These are phyloP conservation scores for Camelina neglecta DNA, from an alignment of 345 rosid genomes.

Conservation along the genomic window DNA sequence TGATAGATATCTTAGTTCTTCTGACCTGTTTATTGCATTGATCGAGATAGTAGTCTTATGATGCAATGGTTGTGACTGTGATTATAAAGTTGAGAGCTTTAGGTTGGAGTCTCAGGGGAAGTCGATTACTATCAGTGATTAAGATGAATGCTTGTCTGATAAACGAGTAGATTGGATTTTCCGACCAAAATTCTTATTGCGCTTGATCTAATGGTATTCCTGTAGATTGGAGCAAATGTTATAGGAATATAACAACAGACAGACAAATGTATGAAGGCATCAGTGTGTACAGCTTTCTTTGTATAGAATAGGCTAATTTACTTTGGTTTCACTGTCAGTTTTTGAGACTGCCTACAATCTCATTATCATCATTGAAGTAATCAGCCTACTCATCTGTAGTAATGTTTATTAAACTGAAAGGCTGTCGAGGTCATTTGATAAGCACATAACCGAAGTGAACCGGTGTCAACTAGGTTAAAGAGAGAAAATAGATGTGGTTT, in stretches of 20 bases:
- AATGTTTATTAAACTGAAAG: not conserved
- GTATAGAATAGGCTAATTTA: slow-evolving; percentile 6
- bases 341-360: slow-evolving; percentile 2
- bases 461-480: no score
- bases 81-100: not conserved
- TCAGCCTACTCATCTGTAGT: not conserved
- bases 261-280: not conserved
- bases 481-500: no score
- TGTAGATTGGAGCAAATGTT: not conserved
- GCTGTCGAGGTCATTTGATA: no score
- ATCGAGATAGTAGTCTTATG: not conserved
- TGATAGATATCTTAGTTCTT: not conserved
- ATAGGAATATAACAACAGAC: not conserved
- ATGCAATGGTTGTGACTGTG: not conserved
- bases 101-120: slow-evolving; percentile 17
- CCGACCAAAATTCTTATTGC: not conserved
- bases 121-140: not conserved
- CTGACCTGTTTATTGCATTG: not conserved
- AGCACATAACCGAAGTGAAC: no score
- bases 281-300: not conserved
- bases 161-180: slow-evolving; percentile 1
- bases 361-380: not conserved
- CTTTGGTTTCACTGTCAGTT: not conserved
- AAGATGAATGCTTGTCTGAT: not conserved
- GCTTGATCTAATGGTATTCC: not conserved